Evolutionary conservation across 495 filamentous ascomycete genomes (phyloP).

Genomic region (Penicillium herquei): DNA sequence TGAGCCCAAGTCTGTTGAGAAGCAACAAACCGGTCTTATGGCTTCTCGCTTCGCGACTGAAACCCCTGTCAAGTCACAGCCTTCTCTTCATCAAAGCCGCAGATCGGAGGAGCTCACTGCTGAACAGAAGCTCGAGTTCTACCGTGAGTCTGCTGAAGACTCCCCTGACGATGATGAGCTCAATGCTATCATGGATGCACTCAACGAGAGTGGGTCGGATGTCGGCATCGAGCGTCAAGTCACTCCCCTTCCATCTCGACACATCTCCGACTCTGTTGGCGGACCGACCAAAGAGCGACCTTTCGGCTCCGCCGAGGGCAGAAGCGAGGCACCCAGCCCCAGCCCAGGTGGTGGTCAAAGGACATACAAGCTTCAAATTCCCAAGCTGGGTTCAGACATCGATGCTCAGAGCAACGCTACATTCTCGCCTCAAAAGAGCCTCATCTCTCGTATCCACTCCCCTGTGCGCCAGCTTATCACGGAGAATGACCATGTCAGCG

Average conservation of each 20-base stretch:
- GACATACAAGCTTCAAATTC: constrained; percentile 42
- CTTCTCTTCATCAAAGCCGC: constrained; percentile 1
- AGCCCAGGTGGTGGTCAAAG: constrained; percentile 61
- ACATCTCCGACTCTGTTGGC: constrained; percentile 33
- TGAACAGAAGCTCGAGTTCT: constrained; percentile 12
- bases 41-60: constrained; percentile 40
- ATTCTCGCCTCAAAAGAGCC: constrained; percentile 40
- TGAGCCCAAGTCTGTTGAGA: constrained; percentile 11
- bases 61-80: constrained; percentile 22
- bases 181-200: constrained; percentile 80
- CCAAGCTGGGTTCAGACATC: constrained; percentile 42
- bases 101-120: constrained; percentile 9
- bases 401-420: constrained; percentile 37
- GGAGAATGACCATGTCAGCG: constrained; percentile 67
- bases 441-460: constrained; percentile 46
- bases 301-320: constrained; percentile 53
- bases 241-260: constrained; percentile 33
- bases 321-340: constrained; percentile 74
- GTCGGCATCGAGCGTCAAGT: constrained; percentile 65
- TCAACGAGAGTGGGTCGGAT: constrained; percentile 65
- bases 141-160: constrained; percentile 29
- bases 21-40: constrained; percentile 29
- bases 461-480: constrained; percentile 66
- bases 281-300: constrained; percentile 55
- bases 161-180: constrained; percentile 73